Conservation (phyloP, 192 early-diverging fungal species). For the Gonapodya sp. region DNA sequence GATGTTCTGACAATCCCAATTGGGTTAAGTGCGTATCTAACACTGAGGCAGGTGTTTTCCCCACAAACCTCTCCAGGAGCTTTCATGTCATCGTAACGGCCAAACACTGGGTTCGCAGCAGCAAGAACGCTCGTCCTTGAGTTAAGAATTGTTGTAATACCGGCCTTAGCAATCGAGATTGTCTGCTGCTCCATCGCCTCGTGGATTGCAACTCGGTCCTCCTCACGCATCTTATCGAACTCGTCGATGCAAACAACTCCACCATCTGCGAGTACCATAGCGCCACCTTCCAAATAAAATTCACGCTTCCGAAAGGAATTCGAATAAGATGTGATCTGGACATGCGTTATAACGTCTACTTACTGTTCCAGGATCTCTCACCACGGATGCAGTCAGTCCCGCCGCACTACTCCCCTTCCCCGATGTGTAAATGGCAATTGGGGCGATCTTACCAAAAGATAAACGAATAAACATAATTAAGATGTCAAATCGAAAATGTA, state of each 20-base stretch:
- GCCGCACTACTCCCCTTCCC: conserved; percentile 98
- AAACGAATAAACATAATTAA: background rate
- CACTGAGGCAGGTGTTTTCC: background rate
- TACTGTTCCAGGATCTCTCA: conserved; percentile 78
- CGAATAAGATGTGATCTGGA: background rate
- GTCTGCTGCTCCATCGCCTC: conserved; percentile 99
- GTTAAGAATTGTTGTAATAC: conserved; percentile 97
- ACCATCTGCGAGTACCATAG: conserved; percentile 98
- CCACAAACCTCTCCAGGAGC: conserved; percentile 74
- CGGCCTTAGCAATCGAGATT: conserved; percentile 99
- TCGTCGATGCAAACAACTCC: conserved; percentile 99
- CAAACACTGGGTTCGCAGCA: conserved; percentile 97
- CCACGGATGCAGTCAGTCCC: conserved; percentile 96
- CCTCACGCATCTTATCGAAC: conserved; percentile 99
- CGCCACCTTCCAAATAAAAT: conserved; percentile 96
- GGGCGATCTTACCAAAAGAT: conserved; percentile 48
- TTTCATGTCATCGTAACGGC: conserved; percentile 97
- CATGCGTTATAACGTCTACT: conserved; percentile 16
- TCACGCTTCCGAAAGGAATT: conserved; percentile 52
- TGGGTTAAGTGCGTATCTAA: too few species aligned
- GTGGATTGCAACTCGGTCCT: conserved; percentile 98
- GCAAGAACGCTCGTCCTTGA: conserved; percentile 94
- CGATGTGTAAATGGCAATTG: conserved; percentile 97
- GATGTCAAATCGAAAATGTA: too few species aligned
- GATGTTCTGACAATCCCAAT: conserved; percentile 87